A percentile compares a stretch with the other conserved stretches of the same genome.
Conservation (phyloP, 2,329 filamentous ascomycete genomes). For the Fusarium oligoseptatum region DNA sequence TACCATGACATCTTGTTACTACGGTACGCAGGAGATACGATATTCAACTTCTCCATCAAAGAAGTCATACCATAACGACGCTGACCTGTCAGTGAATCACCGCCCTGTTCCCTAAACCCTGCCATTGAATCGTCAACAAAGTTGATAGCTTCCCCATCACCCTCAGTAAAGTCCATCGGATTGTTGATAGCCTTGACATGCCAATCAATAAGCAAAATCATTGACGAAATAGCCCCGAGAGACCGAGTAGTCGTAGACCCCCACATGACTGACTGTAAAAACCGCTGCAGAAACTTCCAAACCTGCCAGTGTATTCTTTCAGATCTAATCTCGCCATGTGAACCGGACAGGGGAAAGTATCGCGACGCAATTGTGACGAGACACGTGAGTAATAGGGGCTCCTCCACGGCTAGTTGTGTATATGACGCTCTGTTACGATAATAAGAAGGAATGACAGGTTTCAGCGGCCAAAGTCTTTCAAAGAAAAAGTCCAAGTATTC, state of each 20-base stretch:
- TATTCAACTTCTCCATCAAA: conserved; percentile 33
- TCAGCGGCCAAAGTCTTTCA: conserved; percentile 22
- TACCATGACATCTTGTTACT: conserved; percentile 39
- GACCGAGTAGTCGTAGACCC: conserved; percentile 21
- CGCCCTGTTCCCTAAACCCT: background rate
- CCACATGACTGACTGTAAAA: conserved; percentile 31
- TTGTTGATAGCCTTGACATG: conserved; percentile 37
- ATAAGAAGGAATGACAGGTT: conserved; percentile 22
- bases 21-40: conserved; percentile 31
- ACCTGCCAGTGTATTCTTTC: conserved; percentile 35
- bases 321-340: conserved; percentile 22
- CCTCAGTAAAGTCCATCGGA: conserved; percentile 31
- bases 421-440: conserved; percentile 15
- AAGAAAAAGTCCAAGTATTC: conserved; percentile 31
- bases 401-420: conserved; percentile 12
- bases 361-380: conserved; percentile 27
- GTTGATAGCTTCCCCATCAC: conserved; percentile 21
- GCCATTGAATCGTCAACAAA: background rate
- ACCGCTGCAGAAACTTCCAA: conserved; percentile 24
- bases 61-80: conserved; percentile 31
- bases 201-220: conserved; percentile 32
- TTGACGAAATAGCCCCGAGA: conserved; percentile 25
- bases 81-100: conserved; percentile 18
- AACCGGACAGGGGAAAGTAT: conserved; percentile 16
- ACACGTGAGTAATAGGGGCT: conserved; percentile 24